Evolutionary conservation across 169 alveolate species (phyloP).

Genomic region (Cyclospora cayetanensis): DNA sequence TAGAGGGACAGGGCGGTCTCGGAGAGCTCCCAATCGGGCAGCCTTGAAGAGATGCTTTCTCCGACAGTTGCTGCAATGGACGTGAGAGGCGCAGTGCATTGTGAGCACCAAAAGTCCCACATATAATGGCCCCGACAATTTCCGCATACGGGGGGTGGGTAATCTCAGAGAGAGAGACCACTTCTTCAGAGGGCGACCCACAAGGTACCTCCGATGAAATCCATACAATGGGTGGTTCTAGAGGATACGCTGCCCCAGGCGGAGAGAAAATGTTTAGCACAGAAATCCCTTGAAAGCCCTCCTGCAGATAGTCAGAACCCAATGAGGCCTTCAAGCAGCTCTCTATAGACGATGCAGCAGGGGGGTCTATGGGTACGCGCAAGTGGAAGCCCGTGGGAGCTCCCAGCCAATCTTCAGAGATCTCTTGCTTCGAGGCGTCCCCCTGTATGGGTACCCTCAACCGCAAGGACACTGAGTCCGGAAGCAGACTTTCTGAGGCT

Average conservation of each 20-base stretch:
- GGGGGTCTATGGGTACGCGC: not conserved
- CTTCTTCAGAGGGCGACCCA: not conserved
- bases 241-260: slow-evolving; percentile 42
- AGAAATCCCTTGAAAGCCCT: not conserved
- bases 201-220: not conserved
- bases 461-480: not conserved
- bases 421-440: not conserved
- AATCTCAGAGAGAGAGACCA: too few relatives aligned
- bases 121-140: slow-evolving; percentile 6
- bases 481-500: slow-evolving; percentile 12
- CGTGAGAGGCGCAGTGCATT: not conserved
- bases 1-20: not conserved
- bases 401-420: not conserved
- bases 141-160: not conserved
- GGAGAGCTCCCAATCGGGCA: not conserved
- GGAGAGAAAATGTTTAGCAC: slow-evolving; percentile 18
- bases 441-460: not conserved
- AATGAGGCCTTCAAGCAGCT: not conserved
- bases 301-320: not conserved
- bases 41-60: not conserved
- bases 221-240: slow-evolving; percentile 56
- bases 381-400: not conserved
- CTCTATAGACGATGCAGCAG: not conserved
- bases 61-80: slow-evolving; percentile 13
- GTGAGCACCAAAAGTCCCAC: slow-evolving; percentile 50